Conservation (phyloP, 2,329 filamentous ascomycete genomes). For the Boeremia exigua region DNA sequence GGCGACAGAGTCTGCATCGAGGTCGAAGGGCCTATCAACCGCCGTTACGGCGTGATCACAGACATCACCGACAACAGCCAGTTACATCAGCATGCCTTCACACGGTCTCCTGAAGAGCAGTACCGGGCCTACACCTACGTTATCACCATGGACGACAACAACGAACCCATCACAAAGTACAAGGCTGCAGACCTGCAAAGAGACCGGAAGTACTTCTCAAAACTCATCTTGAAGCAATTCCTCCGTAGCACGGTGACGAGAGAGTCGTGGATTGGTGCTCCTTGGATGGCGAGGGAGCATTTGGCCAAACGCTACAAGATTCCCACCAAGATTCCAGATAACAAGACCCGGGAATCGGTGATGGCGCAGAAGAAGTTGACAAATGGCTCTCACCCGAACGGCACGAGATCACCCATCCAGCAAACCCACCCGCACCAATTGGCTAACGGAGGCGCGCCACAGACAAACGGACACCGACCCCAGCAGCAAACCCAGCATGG, state of each 20-base stretch:
- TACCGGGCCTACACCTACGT: conserved; percentile 42
- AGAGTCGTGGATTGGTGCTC: conserved; percentile 94
- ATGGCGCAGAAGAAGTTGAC: conserved; percentile 70
- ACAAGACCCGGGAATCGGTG: conserved; percentile 44
- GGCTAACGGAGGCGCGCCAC: conserved; percentile 26
- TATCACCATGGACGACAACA: conserved; percentile 41
- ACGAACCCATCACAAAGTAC: conserved; percentile 56
- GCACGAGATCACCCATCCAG: conserved; percentile 33
- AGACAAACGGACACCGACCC: conserved; percentile 29
- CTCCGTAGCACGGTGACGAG: conserved; percentile 93
- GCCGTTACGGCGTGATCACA: conserved; percentile 38
- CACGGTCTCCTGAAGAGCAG: conserved; percentile 36
- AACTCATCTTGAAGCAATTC: conserved; percentile 90
- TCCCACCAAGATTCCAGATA: conserved; percentile 76
- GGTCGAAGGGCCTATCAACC: conserved; percentile 28
- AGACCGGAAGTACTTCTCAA: conserved; percentile 91
- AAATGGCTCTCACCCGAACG: conserved; percentile 56
- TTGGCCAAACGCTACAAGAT: conserved; percentile 86
- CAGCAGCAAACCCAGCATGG: conserved; percentile 19
- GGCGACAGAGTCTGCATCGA: conserved; percentile 45
- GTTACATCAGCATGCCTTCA: conserved; percentile 36
- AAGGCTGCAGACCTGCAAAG: conserved; percentile 71
- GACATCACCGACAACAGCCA: conserved; percentile 41
- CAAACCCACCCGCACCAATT: conserved; percentile 25
- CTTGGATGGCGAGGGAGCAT: conserved; percentile 90